phyloP scores from a whole-genome alignment of 495 filamentous ascomycete genomes.

The Trichoderma virens region DNA sequence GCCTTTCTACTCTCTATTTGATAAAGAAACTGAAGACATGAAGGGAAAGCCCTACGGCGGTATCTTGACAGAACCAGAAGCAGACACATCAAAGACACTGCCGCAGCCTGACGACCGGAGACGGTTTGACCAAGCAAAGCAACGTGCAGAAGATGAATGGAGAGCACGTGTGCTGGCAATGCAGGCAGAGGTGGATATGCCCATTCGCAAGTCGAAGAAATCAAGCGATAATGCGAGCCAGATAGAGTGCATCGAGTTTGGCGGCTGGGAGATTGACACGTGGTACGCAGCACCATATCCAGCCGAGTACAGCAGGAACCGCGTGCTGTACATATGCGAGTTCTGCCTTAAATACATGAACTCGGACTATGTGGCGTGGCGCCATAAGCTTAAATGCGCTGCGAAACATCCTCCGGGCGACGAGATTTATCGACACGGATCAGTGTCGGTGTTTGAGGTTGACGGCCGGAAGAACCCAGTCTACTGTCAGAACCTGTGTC shows the following conservation, averaged over 20 bases:
- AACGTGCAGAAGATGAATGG: conserved; percentile 88
- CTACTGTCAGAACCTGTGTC: conserved; percentile 95
- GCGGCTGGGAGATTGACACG: conserved; percentile 93
- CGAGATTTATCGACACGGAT: conserved; percentile 93
- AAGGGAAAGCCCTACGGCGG: conserved; percentile 95
- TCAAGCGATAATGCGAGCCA: conserved; percentile 81
- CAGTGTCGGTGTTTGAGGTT: conserved; percentile 92
- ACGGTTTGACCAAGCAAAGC: conserved; percentile 78
- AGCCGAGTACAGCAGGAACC: conserved; percentile 94
- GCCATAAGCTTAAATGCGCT: conserved; percentile 95
- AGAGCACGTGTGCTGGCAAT: conserved; percentile 47
- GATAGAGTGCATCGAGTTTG: conserved; percentile 98
- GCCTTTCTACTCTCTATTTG: conserved; percentile 76
- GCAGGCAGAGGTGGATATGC: conserved; percentile 36
- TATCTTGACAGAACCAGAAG: conserved; percentile 80
- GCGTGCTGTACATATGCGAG: conserved; percentile 94
- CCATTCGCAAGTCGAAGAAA: conserved; percentile 50
- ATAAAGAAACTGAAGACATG: conserved; percentile 78
- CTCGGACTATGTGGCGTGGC: conserved; percentile 94
- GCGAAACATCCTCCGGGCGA: conserved; percentile 95
- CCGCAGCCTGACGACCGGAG: conserved; percentile 72
- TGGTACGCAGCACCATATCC: conserved; percentile 99
- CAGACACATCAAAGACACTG: conserved; percentile 82
- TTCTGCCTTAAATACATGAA: conserved; percentile 99
- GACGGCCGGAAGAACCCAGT: conserved; percentile 94